Evolutionary conservation across 2,329 filamentous ascomycete species (phyloP), one percentile per base, ranked within the genome.

Genomic region (Alternaria conjuncta): DNA sequence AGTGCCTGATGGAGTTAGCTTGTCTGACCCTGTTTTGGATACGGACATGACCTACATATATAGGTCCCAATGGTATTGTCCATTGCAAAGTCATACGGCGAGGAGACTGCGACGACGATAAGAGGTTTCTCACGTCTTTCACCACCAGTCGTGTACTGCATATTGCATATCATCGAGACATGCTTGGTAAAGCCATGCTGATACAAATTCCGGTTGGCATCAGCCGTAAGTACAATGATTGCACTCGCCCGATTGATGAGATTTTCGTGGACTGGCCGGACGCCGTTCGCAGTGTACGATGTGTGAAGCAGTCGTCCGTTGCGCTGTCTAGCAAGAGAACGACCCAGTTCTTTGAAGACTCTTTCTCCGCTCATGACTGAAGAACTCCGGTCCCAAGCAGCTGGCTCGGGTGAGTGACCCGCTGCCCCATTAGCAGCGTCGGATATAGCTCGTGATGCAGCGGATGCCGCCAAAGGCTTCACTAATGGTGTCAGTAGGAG

Each of bases 171-270:
- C 91, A 97, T 96, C 12, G 94, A 91, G 9, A 97, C 92, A 70
- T 98, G 95, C 78, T 97, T 98, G 2, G 95, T 95, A 77, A 98
- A 98, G 0, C 94, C 94, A 55, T 93, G 89, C 78, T 98, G 95
- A 75, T 97, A 98, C 13, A 97, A 83, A 75, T 98, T 97, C 44
- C 94, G 87, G 76, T 97, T 97, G 1, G 94, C 94, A 81, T 98
- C 95, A 10, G 95, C 95, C 0, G 95, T 97, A 30, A 97, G 87
- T 55, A 97, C 90, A 66, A 98, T 91, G 66, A 97, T 93, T 5
- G 92, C 93, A 55, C 91, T 93, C 11, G 94, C 94, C 71, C 94
- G 87, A 69, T 94, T 92, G 77, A 97, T 96, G 18, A 97, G 85
- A 66, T 95, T 96, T 74, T 98, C 95, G 76, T 98, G 95, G 1